phyloP scores from a whole-genome alignment of 2,329 filamentous ascomycete species.

The Aspergillus ibericus region DNA sequence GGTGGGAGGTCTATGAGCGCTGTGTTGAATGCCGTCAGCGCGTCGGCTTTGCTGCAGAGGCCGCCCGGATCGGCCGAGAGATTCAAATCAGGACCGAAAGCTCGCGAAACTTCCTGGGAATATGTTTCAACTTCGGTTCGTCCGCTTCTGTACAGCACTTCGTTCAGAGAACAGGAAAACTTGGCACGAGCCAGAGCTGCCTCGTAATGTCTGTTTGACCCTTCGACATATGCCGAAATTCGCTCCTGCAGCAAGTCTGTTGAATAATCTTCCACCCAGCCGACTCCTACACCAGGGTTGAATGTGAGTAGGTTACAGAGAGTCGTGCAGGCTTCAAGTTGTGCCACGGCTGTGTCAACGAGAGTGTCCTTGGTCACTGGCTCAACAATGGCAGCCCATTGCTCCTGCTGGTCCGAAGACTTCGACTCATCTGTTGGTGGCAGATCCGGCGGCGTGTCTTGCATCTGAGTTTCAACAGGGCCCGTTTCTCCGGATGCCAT shows the following conservation, averaged over 20 bases:
- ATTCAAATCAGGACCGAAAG: constrained; percentile 43
- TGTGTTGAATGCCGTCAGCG: constrained; percentile 56
- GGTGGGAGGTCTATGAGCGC: constrained; percentile 42
- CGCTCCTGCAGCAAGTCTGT: constrained; percentile 54
- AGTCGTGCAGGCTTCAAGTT: constrained; percentile 57
- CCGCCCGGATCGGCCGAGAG: constrained; percentile 48
- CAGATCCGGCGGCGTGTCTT: constrained; percentile 10
- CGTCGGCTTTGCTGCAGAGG: constrained; percentile 58
- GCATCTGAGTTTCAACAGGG: constrained; percentile 14
- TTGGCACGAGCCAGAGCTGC: constrained; percentile 56
- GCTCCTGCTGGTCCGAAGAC: constrained; percentile 45
- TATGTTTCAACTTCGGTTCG: constrained; percentile 56
- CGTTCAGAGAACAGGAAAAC: constrained; percentile 58
- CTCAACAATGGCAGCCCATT: constrained; percentile 68
- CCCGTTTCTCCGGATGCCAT: constrained; percentile 32
- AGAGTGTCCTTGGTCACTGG: constrained; percentile 65
- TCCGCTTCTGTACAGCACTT: constrained; percentile 56
- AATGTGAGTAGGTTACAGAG: constrained; percentile 52
- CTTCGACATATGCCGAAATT: constrained; percentile 53
- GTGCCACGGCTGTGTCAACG: constrained; percentile 67
- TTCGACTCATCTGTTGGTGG: constrained; percentile 22
- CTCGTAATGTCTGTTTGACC: constrained; percentile 50
- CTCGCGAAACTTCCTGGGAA: constrained; percentile 43
- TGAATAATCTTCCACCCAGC: constrained; percentile 61
- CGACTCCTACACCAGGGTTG: constrained; percentile 46